Percentiles rank a stretch among this genome's conserved stretches.
Conservation (phyloP, 2,329 filamentous ascomycete species). For the Pseudocercospora musae region DNA sequence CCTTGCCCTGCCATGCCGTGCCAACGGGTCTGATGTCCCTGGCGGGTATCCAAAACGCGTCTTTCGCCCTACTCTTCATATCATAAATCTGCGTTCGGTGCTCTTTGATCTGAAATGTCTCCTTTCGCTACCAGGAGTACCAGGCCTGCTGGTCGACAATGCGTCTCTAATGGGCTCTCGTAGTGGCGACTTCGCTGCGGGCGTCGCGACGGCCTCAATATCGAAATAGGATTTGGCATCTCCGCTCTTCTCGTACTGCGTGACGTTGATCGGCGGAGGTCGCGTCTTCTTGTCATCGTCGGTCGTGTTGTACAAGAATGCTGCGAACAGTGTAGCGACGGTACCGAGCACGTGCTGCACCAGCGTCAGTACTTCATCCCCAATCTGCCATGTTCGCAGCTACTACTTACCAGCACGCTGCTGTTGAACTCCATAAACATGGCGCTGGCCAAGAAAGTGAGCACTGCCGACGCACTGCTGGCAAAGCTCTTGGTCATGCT, state of each 20-base stretch:
- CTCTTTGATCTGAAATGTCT: constrained; percentile 38
- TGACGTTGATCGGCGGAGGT: constrained; percentile 65
- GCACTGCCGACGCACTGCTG: constrained; percentile 83
- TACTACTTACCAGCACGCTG: constrained; percentile 68
- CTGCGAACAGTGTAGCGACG: constrained; percentile 71
- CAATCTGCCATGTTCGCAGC: not conserved
- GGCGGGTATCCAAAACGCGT: constrained; percentile 11
- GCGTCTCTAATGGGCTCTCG: constrained; percentile 44
- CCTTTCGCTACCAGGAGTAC: constrained; percentile 34
- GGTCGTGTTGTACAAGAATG: constrained; percentile 76
- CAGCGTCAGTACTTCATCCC: constrained; percentile 9
- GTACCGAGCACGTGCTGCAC: constrained; percentile 78
- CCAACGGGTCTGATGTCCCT: constrained; percentile 11
- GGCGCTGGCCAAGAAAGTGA: constrained; percentile 81
- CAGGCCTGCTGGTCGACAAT: constrained; percentile 49
- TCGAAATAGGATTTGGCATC: constrained; percentile 39
- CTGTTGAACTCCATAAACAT: constrained; percentile 80
- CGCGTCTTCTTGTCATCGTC: constrained; percentile 52
- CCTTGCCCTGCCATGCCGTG: not conserved
- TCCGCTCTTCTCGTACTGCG: constrained; percentile 69
- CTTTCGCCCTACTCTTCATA: constrained; percentile 36
- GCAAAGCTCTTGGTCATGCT: constrained; percentile 94
- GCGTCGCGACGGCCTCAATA: constrained; percentile 44
- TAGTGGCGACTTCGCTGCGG: constrained; percentile 43
- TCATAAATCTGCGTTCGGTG: constrained; percentile 30